Evolutionary conservation across 2,329 filamentous ascomycete genomes (phyloP).

Genomic region (Hansfordia pulvinata): DNA sequence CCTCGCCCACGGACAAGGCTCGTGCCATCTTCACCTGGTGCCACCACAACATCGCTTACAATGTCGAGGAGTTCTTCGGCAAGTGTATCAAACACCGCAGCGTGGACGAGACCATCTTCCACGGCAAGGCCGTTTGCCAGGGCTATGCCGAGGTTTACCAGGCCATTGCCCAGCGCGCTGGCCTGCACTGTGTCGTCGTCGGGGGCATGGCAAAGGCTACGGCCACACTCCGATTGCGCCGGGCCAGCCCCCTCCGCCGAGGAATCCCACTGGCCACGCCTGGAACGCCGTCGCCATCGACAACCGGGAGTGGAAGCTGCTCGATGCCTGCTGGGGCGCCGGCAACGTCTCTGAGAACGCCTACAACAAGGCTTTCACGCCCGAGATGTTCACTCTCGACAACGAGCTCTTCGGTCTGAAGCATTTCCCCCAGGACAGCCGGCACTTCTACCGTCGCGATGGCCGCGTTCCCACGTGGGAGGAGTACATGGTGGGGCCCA

Average conservation of each 20-base stretch:
- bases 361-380: slow-evolving; percentile 55
- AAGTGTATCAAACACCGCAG: slow-evolving; percentile 52
- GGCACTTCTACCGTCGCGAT: slow-evolving; percentile 63
- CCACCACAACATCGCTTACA: slow-evolving; percentile 85
- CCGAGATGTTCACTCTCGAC: slow-evolving; percentile 40
- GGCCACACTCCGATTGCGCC: slow-evolving; percentile 51
- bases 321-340: slow-evolving; percentile 90
- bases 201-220: slow-evolving; percentile 73
- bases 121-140: slow-evolving; percentile 77
- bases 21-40: slow-evolving; percentile 90
- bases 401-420: slow-evolving; percentile 73
- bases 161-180: slow-evolving; percentile 64
- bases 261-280: slow-evolving; percentile 55
- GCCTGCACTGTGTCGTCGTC: slow-evolving; percentile 64
- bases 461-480: slow-evolving; percentile 60
- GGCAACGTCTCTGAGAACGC: no score
- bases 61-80: slow-evolving; percentile 66
- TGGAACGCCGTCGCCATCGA: slow-evolving; percentile 93
- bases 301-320: slow-evolving; percentile 74
- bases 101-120: slow-evolving; percentile 59
- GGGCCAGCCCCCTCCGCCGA: slow-evolving; percentile 52
- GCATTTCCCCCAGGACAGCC: slow-evolving; percentile 62
- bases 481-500: slow-evolving; percentile 60
- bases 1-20: slow-evolving; percentile 79
- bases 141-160: slow-evolving; percentile 80